phyloP scores from a whole-genome alignment of 108 stramenopile species.

The Cyclostephanos tholiformis region DNA sequence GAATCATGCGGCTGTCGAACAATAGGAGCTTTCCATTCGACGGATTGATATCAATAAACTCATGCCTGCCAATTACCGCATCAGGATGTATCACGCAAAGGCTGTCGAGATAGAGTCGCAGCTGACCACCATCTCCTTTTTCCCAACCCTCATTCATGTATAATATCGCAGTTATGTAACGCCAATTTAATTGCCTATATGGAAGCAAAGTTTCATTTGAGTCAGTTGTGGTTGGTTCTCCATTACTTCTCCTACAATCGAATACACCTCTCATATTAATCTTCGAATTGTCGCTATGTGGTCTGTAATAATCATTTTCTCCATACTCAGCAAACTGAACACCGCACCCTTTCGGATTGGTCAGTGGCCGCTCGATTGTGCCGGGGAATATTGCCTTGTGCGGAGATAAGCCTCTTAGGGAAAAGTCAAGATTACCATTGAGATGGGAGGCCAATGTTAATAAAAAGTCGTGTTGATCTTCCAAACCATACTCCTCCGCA shows the following conservation, averaged over 20 bases:
- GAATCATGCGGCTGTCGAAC: constrained; percentile 50
- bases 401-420: neutral
- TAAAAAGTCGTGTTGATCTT: constrained; percentile 42
- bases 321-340: constrained; percentile 50
- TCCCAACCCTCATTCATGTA: constrained; percentile 54
- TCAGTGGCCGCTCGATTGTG: constrained; percentile 30
- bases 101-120: constrained; percentile 39
- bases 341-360: constrained; percentile 23
- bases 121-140: constrained; percentile 36
- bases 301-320: constrained; percentile 39
- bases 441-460: constrained; percentile 43
- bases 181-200: constrained; percentile 20
- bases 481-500: constrained; percentile 36
- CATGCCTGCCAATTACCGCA: neutral
- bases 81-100: neutral
- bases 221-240: neutral
- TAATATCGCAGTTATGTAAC: constrained; percentile 44
- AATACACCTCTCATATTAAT: neutral
- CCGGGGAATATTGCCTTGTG: constrained; percentile 42
- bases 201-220: neutral
- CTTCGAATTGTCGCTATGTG: constrained; percentile 39
- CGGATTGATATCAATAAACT: constrained; percentile 31
- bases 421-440: constrained; percentile 30
- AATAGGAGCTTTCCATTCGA: constrained; percentile 50
- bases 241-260: neutral